Conservation (phyloP, 768 basidiomycete genomes). For the Leucocoprinus birnbaumii region DNA sequence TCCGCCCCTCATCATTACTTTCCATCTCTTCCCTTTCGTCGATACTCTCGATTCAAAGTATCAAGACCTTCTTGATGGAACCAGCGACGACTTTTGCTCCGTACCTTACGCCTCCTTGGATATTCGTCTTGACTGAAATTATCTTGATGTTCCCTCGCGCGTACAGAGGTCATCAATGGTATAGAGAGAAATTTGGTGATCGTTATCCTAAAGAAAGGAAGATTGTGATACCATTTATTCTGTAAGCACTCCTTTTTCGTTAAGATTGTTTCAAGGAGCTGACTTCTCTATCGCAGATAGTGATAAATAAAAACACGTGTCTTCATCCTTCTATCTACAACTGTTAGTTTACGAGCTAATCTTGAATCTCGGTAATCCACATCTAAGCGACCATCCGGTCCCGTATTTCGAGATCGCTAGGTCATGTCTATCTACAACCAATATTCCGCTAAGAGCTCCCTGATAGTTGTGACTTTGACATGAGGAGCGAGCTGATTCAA, state of each 20-base stretch:
- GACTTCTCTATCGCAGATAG: no score
- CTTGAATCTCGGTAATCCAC: no score
- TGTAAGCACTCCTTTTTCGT: slow-evolving; percentile 33
- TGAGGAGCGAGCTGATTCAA: no score
- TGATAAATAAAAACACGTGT: no score
- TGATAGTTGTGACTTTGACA: no score
- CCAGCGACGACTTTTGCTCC: slow-evolving; percentile 35
- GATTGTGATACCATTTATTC: slow-evolving; percentile 75
- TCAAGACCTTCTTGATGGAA: slow-evolving; percentile 15
- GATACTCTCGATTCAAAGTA: slow-evolving; percentile 8
- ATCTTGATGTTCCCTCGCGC: slow-evolving; percentile 80
- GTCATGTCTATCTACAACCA: no score
- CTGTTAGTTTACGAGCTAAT: no score
- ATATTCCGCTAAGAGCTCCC: no score
- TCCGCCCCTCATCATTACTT: slow-evolving; percentile 18
- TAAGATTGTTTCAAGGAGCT: no score
- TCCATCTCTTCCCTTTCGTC: slow-evolving; percentile 16
- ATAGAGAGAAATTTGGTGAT: slow-evolving; percentile 68
- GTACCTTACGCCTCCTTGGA: slow-evolving; percentile 66
- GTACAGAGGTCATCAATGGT: slow-evolving; percentile 84
- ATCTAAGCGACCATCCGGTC: no score
- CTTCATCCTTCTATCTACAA: no score
- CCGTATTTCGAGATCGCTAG: no score
- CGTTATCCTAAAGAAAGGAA: slow-evolving; percentile 77
- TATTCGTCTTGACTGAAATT: slow-evolving; percentile 76